A percentile compares a stretch with the other conserved stretches of the same genome.
phyloP scores from a whole-genome alignment of 805 yeast species.

The Jamesozyma hellenica region DNA sequence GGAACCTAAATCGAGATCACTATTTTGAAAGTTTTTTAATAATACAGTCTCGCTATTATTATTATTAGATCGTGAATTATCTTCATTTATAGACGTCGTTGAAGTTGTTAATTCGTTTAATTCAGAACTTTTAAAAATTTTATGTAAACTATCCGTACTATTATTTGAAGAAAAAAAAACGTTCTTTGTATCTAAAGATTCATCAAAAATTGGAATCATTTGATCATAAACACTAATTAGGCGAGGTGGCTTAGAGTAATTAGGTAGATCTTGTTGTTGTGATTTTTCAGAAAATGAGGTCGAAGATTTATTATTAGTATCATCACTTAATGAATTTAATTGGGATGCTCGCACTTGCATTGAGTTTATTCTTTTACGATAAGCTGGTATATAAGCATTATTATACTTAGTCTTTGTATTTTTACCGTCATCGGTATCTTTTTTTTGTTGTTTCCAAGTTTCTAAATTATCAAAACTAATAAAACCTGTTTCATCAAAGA shows the following conservation, averaged over 20 bases:
- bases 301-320: not conserved
- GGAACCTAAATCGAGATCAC: conserved; percentile 22
- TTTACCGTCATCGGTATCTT: not conserved
- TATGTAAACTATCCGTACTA: not conserved
- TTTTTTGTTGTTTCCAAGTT: not conserved
- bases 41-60: conserved; percentile 8
- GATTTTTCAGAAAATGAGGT: conserved; percentile 1
- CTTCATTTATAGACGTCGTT: too few relatives aligned
- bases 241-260: not conserved
- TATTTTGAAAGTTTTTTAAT: conserved; percentile 13
- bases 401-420: not conserved
- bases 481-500: conserved; percentile 30
- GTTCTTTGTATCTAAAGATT: too few relatives aligned
- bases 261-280: not conserved
- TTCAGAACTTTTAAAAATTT: not conserved
- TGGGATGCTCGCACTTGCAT: conserved; percentile 1
- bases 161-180: too few relatives aligned
- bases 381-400: conserved; percentile 31
- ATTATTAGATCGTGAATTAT: conserved; percentile 1
- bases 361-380: conserved; percentile 28
- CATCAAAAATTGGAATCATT: conserved; percentile 7
- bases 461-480: conserved; percentile 21
- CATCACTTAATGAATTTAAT: not conserved
- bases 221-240: conserved; percentile 5
- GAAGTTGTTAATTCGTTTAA: not conserved